phyloP scores from a whole-genome alignment of 768 basidiomycete species.

The Lentinula guzmanii region DNA sequence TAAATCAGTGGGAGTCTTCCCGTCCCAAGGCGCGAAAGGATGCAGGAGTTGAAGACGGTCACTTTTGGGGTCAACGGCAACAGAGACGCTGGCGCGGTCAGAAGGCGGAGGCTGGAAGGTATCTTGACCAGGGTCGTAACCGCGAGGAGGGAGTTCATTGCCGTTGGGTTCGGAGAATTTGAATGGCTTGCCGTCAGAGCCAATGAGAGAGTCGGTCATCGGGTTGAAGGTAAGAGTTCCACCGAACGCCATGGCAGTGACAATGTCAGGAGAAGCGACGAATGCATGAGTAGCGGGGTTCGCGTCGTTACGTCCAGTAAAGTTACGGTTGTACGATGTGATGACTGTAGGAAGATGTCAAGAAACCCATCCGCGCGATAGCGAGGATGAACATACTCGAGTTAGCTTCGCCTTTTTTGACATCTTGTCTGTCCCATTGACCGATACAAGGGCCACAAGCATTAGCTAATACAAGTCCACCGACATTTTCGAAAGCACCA shows the following conservation, averaged over 20 bases:
- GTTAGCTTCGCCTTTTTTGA: conserved; percentile 95
- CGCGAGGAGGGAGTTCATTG: conserved; percentile 88
- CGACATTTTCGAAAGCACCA: conserved; percentile 76
- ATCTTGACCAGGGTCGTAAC: conserved; percentile 95
- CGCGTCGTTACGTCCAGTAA: conserved; percentile 99
- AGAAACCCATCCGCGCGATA: background rate
- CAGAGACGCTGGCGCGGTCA: conserved; percentile 77
- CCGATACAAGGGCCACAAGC: conserved; percentile 99
- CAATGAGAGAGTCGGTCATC: conserved; percentile 80
- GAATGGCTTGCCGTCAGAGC: conserved; percentile 93
- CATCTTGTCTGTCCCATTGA: conserved; percentile 97
- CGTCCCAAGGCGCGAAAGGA: conserved; percentile 91
- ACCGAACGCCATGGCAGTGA: conserved; percentile 95
- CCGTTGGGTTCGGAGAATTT: conserved; percentile 93
- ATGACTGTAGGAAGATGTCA: conserved; percentile 54
- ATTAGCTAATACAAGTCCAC: conserved; percentile 93
- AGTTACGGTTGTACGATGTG: conserved; percentile 99
- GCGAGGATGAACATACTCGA: conserved; percentile 60
- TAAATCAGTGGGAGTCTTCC: conserved; percentile 82
- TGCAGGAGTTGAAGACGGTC: conserved; percentile 75
- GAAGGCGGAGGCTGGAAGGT: conserved; percentile 94
- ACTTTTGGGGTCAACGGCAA: conserved; percentile 75
- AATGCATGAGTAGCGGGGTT: conserved; percentile 99
- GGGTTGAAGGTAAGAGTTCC: conserved; percentile 97
- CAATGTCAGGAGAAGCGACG: conserved; percentile 90